Conservation (phyloP, 352 stramenopile genomes). For the Blastocystis sp. region DNA sequence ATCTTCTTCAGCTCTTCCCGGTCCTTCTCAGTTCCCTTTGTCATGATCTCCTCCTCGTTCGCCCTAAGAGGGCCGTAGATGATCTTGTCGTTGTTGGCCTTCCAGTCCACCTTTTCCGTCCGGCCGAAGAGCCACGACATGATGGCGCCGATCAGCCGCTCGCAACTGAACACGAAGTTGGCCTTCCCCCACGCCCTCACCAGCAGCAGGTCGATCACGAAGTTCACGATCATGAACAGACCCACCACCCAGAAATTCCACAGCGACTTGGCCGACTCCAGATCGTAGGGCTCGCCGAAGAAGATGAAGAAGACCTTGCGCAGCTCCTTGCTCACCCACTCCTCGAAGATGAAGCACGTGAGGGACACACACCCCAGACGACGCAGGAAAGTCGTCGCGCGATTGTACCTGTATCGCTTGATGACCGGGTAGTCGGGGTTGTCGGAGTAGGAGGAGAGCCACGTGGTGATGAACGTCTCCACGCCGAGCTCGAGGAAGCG, state of each 20-base stretch:
- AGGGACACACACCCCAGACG: conserved; percentile 32
- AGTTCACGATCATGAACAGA: conserved; percentile 49
- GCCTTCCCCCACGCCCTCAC: conserved; percentile 43
- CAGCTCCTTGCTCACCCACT: conserved; percentile 20
- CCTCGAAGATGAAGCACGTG: conserved; percentile 50
- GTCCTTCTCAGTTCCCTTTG: neutral
- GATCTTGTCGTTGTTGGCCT: conserved; percentile 64
- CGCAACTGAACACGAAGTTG: conserved; percentile 51
- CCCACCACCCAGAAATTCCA: conserved; percentile 48
- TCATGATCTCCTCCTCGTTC: conserved; percentile 40
- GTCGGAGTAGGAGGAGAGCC: neutral
- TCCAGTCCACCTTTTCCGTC: conserved; percentile 59
- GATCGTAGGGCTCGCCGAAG: conserved; percentile 41
- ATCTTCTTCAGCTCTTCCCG: conserved; percentile 44
- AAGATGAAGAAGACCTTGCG: conserved; percentile 43
- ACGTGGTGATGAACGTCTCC: conserved; percentile 12
- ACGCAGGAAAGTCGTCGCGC: conserved; percentile 29
- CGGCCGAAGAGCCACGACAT: conserved; percentile 50
- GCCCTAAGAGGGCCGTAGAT: conserved; percentile 59
- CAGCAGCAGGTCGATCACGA: conserved; percentile 27
- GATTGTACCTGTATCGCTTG: conserved; percentile 52
- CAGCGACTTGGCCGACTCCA: neutral
- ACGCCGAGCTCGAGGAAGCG: conserved; percentile 39
- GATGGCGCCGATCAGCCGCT: conserved; percentile 45
- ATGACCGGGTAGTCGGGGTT: neutral